Conservation (phyloP, 2,329 filamentous ascomycete genomes). For the Beauveria rudraprayagi region DNA sequence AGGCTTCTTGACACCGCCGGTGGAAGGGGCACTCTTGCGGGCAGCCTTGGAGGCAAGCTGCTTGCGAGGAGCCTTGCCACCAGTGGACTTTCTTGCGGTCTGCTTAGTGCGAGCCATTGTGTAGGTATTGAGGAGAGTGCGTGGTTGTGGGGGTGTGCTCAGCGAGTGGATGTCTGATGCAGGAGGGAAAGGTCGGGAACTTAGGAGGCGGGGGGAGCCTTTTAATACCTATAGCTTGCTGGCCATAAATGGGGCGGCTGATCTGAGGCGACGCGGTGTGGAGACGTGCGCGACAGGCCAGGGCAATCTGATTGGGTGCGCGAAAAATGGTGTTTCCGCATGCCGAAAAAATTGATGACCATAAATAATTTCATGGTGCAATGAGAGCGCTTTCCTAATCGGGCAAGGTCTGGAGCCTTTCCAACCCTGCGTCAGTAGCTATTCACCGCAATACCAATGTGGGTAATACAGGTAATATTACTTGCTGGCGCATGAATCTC, state of each 20-base stretch:
- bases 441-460: neutral
- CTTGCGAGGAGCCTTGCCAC: constrained; percentile 79
- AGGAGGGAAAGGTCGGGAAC: constrained; percentile 30
- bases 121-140: constrained; percentile 27
- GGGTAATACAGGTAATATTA: neutral
- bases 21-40: constrained; percentile 95
- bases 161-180: constrained; percentile 33
- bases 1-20: constrained; percentile 95
- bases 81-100: constrained; percentile 67
- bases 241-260: constrained; percentile 26
- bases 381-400: constrained; percentile 8
- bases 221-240: constrained; percentile 33
- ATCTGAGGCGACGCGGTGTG: constrained; percentile 22
- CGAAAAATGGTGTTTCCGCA: constrained; percentile 2
- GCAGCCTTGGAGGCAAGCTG: constrained; percentile 99
- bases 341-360: constrained; percentile 6
- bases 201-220: constrained; percentile 35
- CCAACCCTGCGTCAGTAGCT: neutral
- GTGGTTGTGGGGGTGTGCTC: constrained; percentile 22
- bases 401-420: neutral
- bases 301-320: constrained; percentile 10
- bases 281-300: constrained; percentile 7
- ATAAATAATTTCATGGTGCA: neutral
- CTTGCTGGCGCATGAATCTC: neutral
- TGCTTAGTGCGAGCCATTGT: constrained; percentile 60